Conservation (phyloP, 352 stramenopile species). For the Pythium myriotylum region DNA sequence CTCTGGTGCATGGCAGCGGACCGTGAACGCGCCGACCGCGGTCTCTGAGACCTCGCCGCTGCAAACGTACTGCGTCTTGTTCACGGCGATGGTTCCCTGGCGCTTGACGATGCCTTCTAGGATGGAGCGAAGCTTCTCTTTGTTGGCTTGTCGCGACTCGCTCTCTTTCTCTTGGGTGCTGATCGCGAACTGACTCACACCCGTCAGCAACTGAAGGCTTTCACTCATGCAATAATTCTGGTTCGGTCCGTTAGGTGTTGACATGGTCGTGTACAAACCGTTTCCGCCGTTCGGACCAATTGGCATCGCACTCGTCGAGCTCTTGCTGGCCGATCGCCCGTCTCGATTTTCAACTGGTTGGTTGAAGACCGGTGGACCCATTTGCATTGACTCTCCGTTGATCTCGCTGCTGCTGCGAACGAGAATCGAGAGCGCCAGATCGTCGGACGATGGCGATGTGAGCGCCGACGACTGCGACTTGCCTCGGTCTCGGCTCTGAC, state of each 20-base stretch:
- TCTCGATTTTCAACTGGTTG: too few relatives aligned
- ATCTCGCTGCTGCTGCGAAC: constrained; percentile 1
- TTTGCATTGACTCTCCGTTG: too few relatives aligned
- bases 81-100: constrained; percentile 35
- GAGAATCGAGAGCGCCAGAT: neutral
- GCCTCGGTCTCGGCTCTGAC: neutral
- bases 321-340: constrained; percentile 6
- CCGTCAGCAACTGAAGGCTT: constrained; percentile 31
- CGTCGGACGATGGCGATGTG: constrained; percentile 2
- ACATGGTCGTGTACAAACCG: constrained; percentile 21
- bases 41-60: constrained; percentile 41
- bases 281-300: constrained; percentile 3
- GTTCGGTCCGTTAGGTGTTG: constrained; percentile 10
- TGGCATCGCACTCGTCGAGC: constrained; percentile 3
- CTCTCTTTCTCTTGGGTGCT: constrained; percentile 8
- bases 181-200: constrained; percentile 26
- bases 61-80: constrained; percentile 34
- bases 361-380: too few relatives aligned
- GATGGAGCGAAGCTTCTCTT: constrained; percentile 20
- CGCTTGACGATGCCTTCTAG: constrained; percentile 13
- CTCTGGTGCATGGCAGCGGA: constrained; percentile 44
- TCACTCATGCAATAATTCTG: constrained; percentile 33
- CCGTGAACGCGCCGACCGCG: constrained; percentile 39
- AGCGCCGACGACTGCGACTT: constrained; percentile 15
- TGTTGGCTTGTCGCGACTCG: constrained; percentile 10